These are phyloP conservation scores for Retiboletus flavoniger DNA, from an alignment of 1,284 basidiomycete genomes.

Conservation along the genomic window DNA sequence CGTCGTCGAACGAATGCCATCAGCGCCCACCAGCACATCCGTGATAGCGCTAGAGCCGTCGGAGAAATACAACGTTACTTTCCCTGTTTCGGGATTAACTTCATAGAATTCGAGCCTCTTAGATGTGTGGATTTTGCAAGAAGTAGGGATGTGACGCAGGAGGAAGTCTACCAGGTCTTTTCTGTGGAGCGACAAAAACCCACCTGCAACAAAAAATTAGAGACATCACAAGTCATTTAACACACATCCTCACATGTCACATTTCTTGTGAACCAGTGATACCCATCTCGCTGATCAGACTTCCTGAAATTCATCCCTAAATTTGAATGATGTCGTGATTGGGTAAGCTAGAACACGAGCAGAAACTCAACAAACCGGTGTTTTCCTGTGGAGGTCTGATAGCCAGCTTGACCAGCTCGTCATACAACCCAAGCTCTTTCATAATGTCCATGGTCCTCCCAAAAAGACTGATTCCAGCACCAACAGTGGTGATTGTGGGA, in stretches of 20 bases:
- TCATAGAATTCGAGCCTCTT: constrained; percentile 33
- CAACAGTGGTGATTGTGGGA: constrained; percentile 34
- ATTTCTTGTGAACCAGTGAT: constrained; percentile 20
- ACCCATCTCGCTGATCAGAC: constrained; percentile 26
- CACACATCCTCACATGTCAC: constrained; percentile 12
- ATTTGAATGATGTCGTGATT: background rate
- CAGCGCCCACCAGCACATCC: constrained; percentile 37
- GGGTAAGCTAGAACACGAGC: background rate
- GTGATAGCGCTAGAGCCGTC: constrained; percentile 32
- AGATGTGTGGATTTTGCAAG: constrained; percentile 33
- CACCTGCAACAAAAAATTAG: constrained; percentile 19
- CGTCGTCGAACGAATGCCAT: constrained; percentile 25
- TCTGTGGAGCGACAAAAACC: constrained; percentile 32
- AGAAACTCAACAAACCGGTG: constrained; percentile 6
- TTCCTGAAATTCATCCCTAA: constrained; percentile 24
- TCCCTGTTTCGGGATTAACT: constrained; percentile 7
- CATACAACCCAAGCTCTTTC: constrained; percentile 33
- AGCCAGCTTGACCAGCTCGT: constrained; percentile 17
- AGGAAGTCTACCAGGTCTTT: constrained; percentile 36
- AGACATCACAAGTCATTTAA: background rate
- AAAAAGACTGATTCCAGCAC: constrained; percentile 36
- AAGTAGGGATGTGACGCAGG: constrained; percentile 25
- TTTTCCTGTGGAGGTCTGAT: constrained; percentile 10
- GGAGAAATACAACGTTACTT: constrained; percentile 31
- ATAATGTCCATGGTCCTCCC: constrained; percentile 37